Base-by-base conservation (phyloP, 1,284 basidiomycete genomes). In the Erythrobasidium hasegawianum region DNA sequence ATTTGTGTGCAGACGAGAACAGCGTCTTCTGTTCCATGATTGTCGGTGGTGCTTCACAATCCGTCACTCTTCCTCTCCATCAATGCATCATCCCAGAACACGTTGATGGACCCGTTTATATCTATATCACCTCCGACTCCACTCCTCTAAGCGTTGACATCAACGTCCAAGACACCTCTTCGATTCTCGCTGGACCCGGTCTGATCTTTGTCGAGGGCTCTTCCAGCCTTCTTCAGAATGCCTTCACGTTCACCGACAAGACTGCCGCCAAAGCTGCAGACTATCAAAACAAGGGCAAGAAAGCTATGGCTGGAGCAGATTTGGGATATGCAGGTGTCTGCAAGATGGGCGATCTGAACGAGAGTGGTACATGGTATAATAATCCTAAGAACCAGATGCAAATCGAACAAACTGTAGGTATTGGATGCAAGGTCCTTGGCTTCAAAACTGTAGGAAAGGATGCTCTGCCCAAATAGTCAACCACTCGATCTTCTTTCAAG, bases 1-100 rank as follows among this genome's bases (percentile, higher is more conserved):
- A 33, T 33, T 16, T 77, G 79, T 52, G 84, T 2, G 8, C 69
- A 38, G 67, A 65, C 41, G 33, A 29, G 16, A 33, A 22, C 60
- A 59, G 2, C 20, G 56, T 47, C 60, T 85, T 73, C 78, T 90
- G 89, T 78, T 86, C 90, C 78, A 87, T 90, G 84, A 78, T 90
- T 70, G 72, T 84, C 60, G 88, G 87, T 41, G 85, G 86, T 40
- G 71, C 78, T n/a, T 77, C 84, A 57, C 76, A 77, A 72, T 80
- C 87, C 1, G 79, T 87, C 72, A 72, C 81, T 29, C 80, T 88
- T 43, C 84, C 87, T 3, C 75, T 87, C 72, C 72, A 77, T 71
- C 69, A 81, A 64, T 89, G 88, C 72, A 76, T 82, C 67, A 84
- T 89, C 11, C 88, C 87, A 26, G 52, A 71, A 0, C 82, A 81